Percentiles rank a stretch among this genome's conserved stretches.
Evolutionary conservation across 176 grass and related monocot genomes (phyloP).

Genomic region (Echinochloa phyllopogon): DNA sequence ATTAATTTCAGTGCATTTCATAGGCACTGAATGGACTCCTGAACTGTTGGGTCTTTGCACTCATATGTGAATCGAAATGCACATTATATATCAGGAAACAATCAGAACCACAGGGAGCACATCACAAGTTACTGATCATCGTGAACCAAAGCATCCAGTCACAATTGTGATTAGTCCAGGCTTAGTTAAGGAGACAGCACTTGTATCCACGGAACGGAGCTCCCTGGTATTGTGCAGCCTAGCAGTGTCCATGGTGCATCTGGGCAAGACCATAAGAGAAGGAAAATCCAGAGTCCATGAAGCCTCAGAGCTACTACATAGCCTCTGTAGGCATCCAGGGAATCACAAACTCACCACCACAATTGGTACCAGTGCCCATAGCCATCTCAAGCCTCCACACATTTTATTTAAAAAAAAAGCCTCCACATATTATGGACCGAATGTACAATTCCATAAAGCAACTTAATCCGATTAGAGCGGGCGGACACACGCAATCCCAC

Average conservation of each 20-base stretch:
- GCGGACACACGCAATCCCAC: background rate
- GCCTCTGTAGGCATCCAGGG: background rate
- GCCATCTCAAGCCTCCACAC: background rate
- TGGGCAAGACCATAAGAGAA: background rate
- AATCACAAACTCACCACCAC: background rate
- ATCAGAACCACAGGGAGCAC: background rate
- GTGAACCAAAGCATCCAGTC: background rate
- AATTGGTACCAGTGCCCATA: background rate
- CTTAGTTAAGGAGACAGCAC: background rate
- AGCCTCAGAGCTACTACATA: background rate
- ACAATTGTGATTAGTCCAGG: background rate
- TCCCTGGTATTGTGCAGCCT: background rate
- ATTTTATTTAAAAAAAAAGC: no score
- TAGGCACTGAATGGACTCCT: background rate
- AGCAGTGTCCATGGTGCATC: background rate
- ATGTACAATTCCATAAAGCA: background rate
- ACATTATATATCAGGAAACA: background rate
- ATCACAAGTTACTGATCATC: background rate
- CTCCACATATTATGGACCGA: background rate
- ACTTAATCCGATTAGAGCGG: no score
- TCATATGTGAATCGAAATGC: background rate
- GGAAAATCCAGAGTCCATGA: background rate
- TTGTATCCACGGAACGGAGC: background rate
- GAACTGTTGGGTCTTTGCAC: background rate
- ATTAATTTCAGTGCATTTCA: background rate